Base-by-base conservation (phyloP, 176 grass and related monocot genomes). In the Lolium rigidum region DNA sequence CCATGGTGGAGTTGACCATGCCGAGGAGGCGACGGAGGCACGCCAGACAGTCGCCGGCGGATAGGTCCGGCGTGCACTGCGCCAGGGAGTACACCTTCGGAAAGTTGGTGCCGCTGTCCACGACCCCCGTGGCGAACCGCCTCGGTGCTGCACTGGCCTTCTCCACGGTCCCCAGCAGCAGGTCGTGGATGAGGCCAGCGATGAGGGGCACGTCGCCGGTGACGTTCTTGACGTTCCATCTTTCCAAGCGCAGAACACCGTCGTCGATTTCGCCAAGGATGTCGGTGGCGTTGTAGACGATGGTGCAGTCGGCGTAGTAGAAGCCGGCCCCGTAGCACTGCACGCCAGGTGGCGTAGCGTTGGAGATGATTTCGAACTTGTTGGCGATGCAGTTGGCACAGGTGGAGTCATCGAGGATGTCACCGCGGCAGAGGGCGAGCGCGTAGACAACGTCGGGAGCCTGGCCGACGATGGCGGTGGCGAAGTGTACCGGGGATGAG, bases 51-150 rank as follows among this genome's bases (percentile, higher is more conserved):
- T 82, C 35, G 49, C 20, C 80, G 50, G 80, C 24, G 28, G 80
- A 16, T 3, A 82, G 3, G 65, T 82, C 80, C 65, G 80, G 80
- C 65, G 65, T 82, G 76, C 76, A 78, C 76, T 60, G 55, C 54
- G 54, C 24, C 54, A 60, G 0, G 54, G 54, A 56, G 15, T 56
- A 56, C 9, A 56, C 15, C 54, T 1, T 56, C 4, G 54, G 54
- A 4, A 56, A 56, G 15, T 5, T 56, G 5, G 54, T 56, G 16
- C 55, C 37, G 76, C 12, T 58, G 16, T 56, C 16, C 4, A 56
- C 17, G 16, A 56, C 54, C 4, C 54, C 54, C 54, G 54, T 56
- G 54, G 54, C 16, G 54, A 56, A 56, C 16, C 54, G 54, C 54
- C 54, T 56, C 16, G 54, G 54, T 7, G 15, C 2, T 16, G 17